Evolutionary conservation across 148 eudicot species (phyloP).

Genomic region (Talinum fruticosum): DNA sequence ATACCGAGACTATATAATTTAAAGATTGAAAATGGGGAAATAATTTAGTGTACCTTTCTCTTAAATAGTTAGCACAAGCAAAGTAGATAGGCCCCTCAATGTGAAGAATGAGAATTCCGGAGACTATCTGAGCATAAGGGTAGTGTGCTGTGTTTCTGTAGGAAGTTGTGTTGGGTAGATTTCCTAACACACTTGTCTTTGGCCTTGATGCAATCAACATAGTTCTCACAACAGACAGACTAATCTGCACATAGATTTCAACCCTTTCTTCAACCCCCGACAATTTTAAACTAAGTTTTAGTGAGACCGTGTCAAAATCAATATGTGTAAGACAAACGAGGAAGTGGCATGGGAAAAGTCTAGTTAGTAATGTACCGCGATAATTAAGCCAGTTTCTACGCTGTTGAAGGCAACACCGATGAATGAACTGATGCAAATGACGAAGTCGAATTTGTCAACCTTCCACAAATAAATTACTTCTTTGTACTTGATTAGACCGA

Average conservation of each 20-base stretch:
- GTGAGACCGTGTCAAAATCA: too few species aligned
- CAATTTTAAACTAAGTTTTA: too few species aligned
- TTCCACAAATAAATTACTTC: conserved; percentile 49
- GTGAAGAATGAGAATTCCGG: conserved; percentile 55
- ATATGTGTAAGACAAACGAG: too few species aligned
- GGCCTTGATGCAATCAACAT: conserved; percentile 61
- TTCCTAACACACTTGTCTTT: conserved; percentile 51
- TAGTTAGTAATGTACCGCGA: conserved; percentile 32
- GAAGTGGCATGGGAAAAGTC: too few species aligned
- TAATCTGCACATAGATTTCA: background rate
- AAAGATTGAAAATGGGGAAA: background rate
- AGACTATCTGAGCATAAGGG: conserved; percentile 28
- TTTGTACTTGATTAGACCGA: conserved; percentile 51
- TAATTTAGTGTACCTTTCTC: conserved; percentile 50
- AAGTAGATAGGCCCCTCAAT: conserved; percentile 56
- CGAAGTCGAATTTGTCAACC: conserved; percentile 64
- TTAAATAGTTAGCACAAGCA: conserved; percentile 47
- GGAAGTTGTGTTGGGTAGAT: conserved; percentile 37
- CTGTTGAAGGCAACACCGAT: conserved; percentile 54
- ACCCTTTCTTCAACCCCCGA: too few species aligned
- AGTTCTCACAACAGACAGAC: conserved; percentile 44
- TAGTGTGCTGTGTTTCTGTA: conserved; percentile 56
- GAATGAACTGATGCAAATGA: conserved; percentile 44
- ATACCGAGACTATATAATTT: too few species aligned
- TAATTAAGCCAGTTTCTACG: conserved; percentile 48